These are phyloP conservation scores for Candida sanyaensis DNA, from an alignment of 1,139 yeast species.

Conservation along the genomic window DNA sequence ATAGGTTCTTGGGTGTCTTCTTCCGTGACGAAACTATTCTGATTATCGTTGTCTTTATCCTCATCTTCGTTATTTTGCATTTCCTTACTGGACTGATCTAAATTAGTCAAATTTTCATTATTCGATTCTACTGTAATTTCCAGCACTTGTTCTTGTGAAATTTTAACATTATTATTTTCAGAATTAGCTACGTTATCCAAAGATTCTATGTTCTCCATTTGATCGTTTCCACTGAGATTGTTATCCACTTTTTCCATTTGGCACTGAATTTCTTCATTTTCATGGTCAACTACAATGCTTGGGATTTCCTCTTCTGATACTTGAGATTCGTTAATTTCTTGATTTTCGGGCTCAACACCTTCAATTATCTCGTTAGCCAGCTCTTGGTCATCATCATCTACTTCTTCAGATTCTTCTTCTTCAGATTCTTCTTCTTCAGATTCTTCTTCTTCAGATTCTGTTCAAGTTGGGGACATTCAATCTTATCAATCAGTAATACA, in stretches of 20 bases:
- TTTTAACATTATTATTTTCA: slow-evolving; percentile 4
- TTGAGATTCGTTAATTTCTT: background rate
- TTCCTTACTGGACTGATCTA: too few relatives aligned
- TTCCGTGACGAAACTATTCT: too few relatives aligned
- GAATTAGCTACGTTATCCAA: background rate
- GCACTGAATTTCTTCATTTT: background rate
- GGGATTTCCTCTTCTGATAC: background rate
- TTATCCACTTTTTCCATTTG: background rate
- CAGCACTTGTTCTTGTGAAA: too few relatives aligned
- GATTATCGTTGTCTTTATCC: too few relatives aligned
- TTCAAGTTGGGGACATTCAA: slow-evolving; percentile 1
- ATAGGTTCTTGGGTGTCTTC: too few relatives aligned
- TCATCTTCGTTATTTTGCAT: too few relatives aligned
- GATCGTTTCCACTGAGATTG: background rate
- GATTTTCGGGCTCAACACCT: background rate
- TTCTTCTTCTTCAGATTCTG: background rate
- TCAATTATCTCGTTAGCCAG: background rate
- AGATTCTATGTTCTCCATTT: background rate
- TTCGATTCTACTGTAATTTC: too few relatives aligned
- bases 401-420: background rate
- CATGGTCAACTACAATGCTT: background rate
- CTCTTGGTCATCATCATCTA: background rate
- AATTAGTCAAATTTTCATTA: too few relatives aligned
- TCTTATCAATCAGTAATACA: background rate
- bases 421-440: background rate